phyloP scores from a whole-genome alignment of 768 basidiomycete genomes.

The Rhodocollybia butyracea region DNA sequence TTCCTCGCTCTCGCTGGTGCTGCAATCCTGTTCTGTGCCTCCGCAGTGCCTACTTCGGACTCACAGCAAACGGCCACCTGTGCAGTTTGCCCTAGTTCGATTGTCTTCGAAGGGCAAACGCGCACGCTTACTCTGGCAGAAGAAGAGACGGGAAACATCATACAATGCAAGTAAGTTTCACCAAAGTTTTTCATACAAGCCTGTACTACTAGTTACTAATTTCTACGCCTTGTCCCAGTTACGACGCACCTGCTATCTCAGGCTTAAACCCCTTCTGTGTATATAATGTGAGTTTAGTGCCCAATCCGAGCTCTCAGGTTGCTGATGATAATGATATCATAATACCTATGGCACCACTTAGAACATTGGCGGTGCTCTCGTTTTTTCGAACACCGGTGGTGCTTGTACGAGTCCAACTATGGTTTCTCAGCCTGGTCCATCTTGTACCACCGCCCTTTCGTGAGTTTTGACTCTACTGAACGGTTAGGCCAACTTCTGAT shows the following conservation, averaged over 20 bases:
- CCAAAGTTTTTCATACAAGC: no score
- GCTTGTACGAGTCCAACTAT: constrained; percentile 5
- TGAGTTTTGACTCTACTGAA: no score
- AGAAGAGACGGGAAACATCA: constrained; percentile 9
- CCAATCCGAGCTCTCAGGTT: neutral
- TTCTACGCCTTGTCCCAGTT: neutral
- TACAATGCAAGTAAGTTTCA: constrained; percentile 11
- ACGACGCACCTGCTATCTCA: constrained; percentile 10
- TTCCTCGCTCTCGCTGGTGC: no score
- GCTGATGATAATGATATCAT: neutral
- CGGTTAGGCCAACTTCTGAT: no score
- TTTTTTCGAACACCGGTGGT: constrained; percentile 6
- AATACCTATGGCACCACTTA: neutral
- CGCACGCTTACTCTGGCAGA: constrained; percentile 10
- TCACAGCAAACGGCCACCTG: no score
- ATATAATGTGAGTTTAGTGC: constrained; percentile 2
- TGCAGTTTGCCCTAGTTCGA: constrained; percentile 10
- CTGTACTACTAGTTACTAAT: neutral
- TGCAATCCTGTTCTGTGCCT: no score
- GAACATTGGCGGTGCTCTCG: constrained; percentile 12
- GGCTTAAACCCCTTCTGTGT: constrained; percentile 9
- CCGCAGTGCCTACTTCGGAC: no score
- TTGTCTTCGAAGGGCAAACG: constrained; percentile 14
- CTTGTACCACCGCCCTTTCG: neutral
- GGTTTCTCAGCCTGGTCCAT: neutral